These are phyloP conservation scores for Raphanus sativus DNA, from an alignment of 345 rosid species.

Conservation along the genomic window DNA sequence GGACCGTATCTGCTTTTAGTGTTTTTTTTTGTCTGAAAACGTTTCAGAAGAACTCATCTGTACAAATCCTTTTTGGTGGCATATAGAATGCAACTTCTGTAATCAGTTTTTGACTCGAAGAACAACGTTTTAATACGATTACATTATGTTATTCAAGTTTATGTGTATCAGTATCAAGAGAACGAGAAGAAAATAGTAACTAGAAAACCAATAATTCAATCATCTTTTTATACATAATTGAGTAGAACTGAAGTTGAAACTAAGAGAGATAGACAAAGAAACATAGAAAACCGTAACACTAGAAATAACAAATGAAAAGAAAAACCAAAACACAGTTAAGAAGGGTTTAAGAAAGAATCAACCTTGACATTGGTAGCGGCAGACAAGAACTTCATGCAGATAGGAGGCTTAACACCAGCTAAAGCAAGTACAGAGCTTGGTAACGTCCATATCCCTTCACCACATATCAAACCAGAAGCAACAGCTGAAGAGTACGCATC, in stretches of 20 bases:
- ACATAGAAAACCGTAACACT: neutral
- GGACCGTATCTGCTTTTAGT: neutral
- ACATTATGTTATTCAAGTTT: no score
- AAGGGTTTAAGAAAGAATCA: conserved; percentile 46
- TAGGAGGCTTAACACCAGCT: conserved; percentile 58
- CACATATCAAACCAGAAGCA: conserved; percentile 75
- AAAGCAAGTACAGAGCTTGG: conserved; percentile 63
- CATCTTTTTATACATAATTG: neutral
- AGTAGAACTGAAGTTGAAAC: conserved; percentile 19
- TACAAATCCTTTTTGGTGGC: conserved; percentile 1
- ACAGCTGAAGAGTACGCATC: conserved; percentile 64
- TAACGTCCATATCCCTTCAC: conserved; percentile 76
- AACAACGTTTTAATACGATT: neutral
- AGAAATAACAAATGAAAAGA: neutral
- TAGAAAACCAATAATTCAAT: neutral
- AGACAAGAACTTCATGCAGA: conserved; percentile 81
- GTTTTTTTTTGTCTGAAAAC: neutral
- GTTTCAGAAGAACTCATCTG: neutral
- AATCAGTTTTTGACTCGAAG: conserved; percentile 1
- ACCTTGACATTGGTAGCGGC: conserved; percentile 47
- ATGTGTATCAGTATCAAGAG: no score
- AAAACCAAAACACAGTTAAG: conserved; percentile 16
- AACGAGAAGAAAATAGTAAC: no score
- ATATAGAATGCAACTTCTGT: conserved; percentile 14
- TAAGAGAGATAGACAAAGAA: neutral